phyloP scores from a whole-genome alignment of 2,329 filamentous ascomycete genomes.

The Phialocephala sp. region DNA sequence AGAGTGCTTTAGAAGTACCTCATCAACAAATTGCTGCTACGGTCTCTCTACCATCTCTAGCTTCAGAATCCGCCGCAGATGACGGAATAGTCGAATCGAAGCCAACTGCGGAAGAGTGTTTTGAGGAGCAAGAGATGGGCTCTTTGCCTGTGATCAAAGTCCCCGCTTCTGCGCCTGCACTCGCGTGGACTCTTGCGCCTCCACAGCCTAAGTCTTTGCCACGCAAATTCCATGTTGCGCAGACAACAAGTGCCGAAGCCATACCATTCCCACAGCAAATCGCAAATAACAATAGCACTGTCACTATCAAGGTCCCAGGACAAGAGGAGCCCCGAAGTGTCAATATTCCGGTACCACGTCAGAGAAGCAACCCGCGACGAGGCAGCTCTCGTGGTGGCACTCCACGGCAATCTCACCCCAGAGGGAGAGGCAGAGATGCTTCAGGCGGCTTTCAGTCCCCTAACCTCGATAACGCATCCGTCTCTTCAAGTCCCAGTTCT shows the following conservation, averaged over 20 bases:
- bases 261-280: constrained; percentile 48
- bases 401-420: constrained; percentile 35
- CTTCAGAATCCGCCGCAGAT: constrained; percentile 43
- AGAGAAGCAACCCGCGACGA: constrained; percentile 42
- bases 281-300: constrained; percentile 46
- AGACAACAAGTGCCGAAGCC: constrained; percentile 54
- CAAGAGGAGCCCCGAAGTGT: constrained; percentile 49
- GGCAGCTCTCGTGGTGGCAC: constrained; percentile 36
- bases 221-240: constrained; percentile 53
- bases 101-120: constrained; percentile 78
- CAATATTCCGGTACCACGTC: constrained; percentile 41
- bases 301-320: constrained; percentile 55
- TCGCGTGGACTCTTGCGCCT: constrained; percentile 65
- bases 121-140: constrained; percentile 81
- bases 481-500: constrained; percentile 33
- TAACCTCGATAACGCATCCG: constrained; percentile 32
- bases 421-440: constrained; percentile 40
- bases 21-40: constrained; percentile 57
- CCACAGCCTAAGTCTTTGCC: constrained; percentile 61
- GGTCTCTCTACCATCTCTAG: constrained; percentile 66
- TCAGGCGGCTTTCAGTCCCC: constrained; percentile 36
- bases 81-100: constrained; percentile 61
- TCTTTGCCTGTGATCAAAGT: constrained; percentile 74
- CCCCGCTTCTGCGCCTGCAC: constrained; percentile 65
- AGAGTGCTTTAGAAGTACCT: constrained; percentile 66